Base-by-base conservation (phyloP, 1,139 yeast genomes). In the Saccharomyces hybrid region DNA sequence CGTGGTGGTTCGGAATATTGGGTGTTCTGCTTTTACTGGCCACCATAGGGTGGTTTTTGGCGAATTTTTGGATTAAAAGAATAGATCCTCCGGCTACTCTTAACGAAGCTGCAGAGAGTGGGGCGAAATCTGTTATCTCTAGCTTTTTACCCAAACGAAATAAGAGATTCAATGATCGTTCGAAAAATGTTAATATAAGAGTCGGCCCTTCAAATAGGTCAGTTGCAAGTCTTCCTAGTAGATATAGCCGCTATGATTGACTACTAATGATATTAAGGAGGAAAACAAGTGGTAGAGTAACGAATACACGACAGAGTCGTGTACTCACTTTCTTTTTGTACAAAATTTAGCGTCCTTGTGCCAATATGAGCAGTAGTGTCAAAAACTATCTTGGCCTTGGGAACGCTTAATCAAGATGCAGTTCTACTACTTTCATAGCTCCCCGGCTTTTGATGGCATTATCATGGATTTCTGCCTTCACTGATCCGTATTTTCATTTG, bases 51-150 rank as follows among this genome's bases (percentile, higher is more conserved):
- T 19, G 19, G 19, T 19, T 19, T 19, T 19, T 19, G 19, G 19
- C 19, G 19, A 19, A 19, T 19, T 19, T 19, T 19, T 19, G 78
- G 78, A 57, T 74, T 55, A 67, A 68, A 13, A 65, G 70, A 53
- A 66, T 65, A 23, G 63, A 60, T 26, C 62, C 71, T 1, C 71
- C 74, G 48, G 62, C 65, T 13, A 67, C 70, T 2, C 50, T 68
- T 56, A 62, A 68, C 56, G 67, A 69, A 52, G 65, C 69, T 26
- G 58, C 69, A 42, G 66, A 57, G 41, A 63, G 67, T 50, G 73
- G 71, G 14, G 67, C 72, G 4, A 69, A 65, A 51, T 73, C 77
- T 0, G 63, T 71, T 5, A 61, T 72, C 47, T 64, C 67, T 14
- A 69, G 68, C 54, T 63, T 65, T 34, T 56, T 64, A 25, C 63